Conservation (phyloP, 2,329 filamentous ascomycete species). For the Xylariomycetidae sp. region DNA sequence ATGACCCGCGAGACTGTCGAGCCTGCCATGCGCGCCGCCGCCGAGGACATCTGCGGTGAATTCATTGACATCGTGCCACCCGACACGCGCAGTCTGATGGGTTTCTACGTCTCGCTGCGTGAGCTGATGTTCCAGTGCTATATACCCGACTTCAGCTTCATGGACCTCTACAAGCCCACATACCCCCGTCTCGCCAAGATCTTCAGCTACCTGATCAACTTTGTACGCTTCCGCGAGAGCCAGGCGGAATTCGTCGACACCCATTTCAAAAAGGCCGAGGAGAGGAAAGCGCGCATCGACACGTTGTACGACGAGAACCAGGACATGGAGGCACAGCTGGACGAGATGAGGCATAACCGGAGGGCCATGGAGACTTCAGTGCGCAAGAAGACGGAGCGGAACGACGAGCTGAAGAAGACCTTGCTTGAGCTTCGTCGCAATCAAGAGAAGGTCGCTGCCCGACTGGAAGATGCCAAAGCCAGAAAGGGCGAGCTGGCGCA, state of each 20-base stretch:
- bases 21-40: conserved; percentile 89
- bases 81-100: conserved; percentile 92
- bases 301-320: conserved; percentile 81
- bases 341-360: conserved; percentile 76
- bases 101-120: conserved; percentile 82
- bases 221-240: conserved; percentile 92
- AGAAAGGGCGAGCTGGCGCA: conserved; percentile 74
- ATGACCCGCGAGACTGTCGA: conserved; percentile 89
- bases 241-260: conserved; percentile 87
- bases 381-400: conserved; percentile 77
- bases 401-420: conserved; percentile 79
- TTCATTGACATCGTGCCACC: conserved; percentile 78
- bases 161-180: conserved; percentile 85
- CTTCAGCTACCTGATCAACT: conserved; percentile 98
- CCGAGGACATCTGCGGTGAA: conserved; percentile 80
- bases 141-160: conserved; percentile 89
- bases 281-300: conserved; percentile 83
- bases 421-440: conserved; percentile 75
- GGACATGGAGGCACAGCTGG: conserved; percentile 73
- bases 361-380: conserved; percentile 77
- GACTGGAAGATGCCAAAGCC: conserved; percentile 76
- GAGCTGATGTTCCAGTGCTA: conserved; percentile 81
- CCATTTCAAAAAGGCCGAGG: conserved; percentile 87
- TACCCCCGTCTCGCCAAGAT: conserved; percentile 89
- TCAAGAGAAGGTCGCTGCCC: conserved; percentile 78